phyloP scores from a whole-genome alignment of 257 asterid species.

The Primulina eburnea region DNA sequence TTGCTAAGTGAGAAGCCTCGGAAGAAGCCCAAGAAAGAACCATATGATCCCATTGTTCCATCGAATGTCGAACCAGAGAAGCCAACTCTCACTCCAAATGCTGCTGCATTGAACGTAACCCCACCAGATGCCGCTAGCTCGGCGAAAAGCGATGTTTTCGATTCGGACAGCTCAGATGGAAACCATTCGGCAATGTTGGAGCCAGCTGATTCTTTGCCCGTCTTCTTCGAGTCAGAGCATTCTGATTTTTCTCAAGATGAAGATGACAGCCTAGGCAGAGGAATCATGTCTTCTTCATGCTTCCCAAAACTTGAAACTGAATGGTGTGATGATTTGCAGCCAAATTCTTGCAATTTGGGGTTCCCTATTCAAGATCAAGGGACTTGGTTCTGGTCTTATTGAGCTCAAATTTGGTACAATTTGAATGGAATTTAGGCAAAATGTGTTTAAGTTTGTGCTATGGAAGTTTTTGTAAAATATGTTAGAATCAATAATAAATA shows the following conservation, averaged over 20 bases:
- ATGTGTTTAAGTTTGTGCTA: neutral
- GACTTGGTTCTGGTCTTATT: conserved; percentile 75
- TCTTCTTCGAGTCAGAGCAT: conserved; percentile 35
- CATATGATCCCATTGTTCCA: conserved; percentile 21
- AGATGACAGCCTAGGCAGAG: conserved; percentile 44
- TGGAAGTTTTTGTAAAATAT: conserved; percentile 3
- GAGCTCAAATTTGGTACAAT: conserved; percentile 17
- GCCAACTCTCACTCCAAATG: neutral
- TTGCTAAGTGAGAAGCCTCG: conserved; percentile 48
- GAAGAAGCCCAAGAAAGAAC: conserved; percentile 24
- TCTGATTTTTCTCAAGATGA: conserved; percentile 40
- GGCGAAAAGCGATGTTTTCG: conserved; percentile 68
- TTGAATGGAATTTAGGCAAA: neutral
- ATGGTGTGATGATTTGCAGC: conserved; percentile 48
- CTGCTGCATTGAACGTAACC: conserved; percentile 9
- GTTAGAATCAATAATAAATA: neutral
- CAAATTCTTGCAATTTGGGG: conserved; percentile 60
- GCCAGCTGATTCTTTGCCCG: conserved; percentile 51
- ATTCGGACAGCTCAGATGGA: conserved; percentile 59
- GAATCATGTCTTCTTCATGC: conserved; percentile 33
- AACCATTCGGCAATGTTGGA: conserved; percentile 31
- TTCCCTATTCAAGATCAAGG: conserved; percentile 72
- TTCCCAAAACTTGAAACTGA: conserved; percentile 60
- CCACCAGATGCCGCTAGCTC: conserved; percentile 57
- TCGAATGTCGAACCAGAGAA: conserved; percentile 26